Conservation (phyloP, 2,329 filamentous ascomycete species). For the Phialocephala sp. region DNA sequence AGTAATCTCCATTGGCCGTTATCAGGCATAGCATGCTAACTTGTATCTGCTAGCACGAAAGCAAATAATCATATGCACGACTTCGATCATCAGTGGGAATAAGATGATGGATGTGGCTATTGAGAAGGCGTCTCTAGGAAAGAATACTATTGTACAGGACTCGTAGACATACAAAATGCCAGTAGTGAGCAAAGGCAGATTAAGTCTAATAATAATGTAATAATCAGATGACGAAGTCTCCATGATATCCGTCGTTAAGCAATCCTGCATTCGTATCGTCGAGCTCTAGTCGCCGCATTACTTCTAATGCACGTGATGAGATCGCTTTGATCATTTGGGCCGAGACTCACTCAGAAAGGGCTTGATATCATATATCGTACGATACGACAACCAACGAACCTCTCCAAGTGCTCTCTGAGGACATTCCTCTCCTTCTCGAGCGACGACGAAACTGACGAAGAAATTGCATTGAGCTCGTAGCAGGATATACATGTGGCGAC, state of each 20-base stretch:
- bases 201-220: conserved; percentile 29
- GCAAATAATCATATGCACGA: conserved; percentile 91
- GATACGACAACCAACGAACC: conserved; percentile 33
- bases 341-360: conserved; percentile 31
- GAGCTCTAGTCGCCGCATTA: not conserved
- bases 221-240: conserved; percentile 13
- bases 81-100: conserved; percentile 87
- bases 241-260: not conserved
- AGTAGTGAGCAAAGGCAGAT: conserved; percentile 6
- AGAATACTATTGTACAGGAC: conserved; percentile 37
- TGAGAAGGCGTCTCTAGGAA: conserved; percentile 57
- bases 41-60: conserved; percentile 60
- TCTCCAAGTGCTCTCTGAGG: conserved; percentile 21
- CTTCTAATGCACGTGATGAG: conserved; percentile 32
- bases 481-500: conserved; percentile 28
- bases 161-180: conserved; percentile 27
- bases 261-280: not conserved
- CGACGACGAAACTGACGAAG: conserved; percentile 19
- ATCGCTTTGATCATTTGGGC: conserved; percentile 31
- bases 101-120: conserved; percentile 86
- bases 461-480: conserved; percentile 26
- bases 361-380: conserved; percentile 39
- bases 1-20: conserved; percentile 5
- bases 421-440: conserved; percentile 25
- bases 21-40: conserved; percentile 22